phyloP scores from a whole-genome alignment of 2,329 filamentous ascomycete species.

The Epichloe typhina region DNA sequence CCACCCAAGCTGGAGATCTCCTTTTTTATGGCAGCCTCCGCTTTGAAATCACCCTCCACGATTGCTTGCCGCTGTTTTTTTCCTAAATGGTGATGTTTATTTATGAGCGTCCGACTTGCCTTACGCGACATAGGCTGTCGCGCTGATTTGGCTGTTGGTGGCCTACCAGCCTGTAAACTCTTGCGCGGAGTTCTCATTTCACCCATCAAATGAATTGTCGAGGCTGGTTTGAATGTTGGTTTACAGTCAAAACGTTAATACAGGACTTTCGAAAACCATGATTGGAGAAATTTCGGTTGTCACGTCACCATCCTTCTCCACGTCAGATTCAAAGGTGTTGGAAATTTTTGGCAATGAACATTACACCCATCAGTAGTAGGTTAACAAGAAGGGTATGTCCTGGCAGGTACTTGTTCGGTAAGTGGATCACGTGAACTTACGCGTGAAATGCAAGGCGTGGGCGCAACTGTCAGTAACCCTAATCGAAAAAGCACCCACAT shows the following conservation, averaged over 20 bases:
- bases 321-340: no score
- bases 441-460: not conserved
- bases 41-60: slow-evolving; percentile 33
- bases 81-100: slow-evolving; percentile 50
- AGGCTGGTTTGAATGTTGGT: not conserved
- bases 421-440: no score
- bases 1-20: slow-evolving; percentile 48
- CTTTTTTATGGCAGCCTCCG: slow-evolving; percentile 32
- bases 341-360: no score
- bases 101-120: slow-evolving; percentile 51
- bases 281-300: no score
- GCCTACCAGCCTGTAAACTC: slow-evolving; percentile 36
- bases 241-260: no score
- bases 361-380: no score
- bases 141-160: slow-evolving; percentile 36
- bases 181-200: slow-evolving; percentile 31
- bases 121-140: slow-evolving; percentile 49
- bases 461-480: not conserved
- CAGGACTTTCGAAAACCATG: no score
- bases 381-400: no score
- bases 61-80: slow-evolving; percentile 47
- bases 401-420: no score
- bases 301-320: no score
- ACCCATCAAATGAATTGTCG: not conserved
- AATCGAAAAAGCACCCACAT: slow-evolving; percentile 9